Conservation (phyloP, 768 basidiomycete species). For the Suillus subaureus region DNA sequence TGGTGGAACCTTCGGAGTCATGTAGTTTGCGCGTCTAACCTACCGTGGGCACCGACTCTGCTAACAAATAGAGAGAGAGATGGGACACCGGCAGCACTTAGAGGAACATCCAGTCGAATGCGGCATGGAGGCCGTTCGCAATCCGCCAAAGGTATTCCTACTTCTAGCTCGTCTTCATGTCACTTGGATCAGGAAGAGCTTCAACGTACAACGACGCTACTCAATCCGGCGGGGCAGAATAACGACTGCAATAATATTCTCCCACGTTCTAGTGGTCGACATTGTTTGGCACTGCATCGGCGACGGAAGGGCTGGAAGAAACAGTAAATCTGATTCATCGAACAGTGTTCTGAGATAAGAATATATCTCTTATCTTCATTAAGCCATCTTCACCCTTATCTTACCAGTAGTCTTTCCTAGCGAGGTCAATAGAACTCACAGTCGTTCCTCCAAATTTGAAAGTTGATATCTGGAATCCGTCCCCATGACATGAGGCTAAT, state of each 20-base stretch:
- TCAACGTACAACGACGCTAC: background rate
- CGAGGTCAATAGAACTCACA: background rate
- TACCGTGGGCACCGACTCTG: background rate
- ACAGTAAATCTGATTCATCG: background rate
- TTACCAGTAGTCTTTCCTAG: conserved; percentile 7
- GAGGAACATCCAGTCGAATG: too few relatives aligned
- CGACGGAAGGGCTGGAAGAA: background rate
- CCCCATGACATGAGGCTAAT: conserved; percentile 90
- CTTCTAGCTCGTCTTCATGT: background rate
- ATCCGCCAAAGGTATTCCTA: background rate
- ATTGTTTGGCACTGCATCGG: background rate
- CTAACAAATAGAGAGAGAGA: too few relatives aligned
- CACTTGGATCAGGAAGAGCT: background rate
- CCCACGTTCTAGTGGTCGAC: background rate
- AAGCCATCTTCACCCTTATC: conserved; percentile 76
- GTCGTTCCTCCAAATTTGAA: background rate
- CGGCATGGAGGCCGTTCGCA: too few relatives aligned
- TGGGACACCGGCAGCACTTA: too few relatives aligned
- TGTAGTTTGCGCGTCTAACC: background rate
- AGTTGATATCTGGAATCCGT: conserved; percentile 62
- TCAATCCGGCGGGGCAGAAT: background rate
- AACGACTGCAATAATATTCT: background rate
- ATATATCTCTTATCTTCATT: conserved; percentile 62
- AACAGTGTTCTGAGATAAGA: background rate
- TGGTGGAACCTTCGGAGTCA: background rate